phyloP scores from a whole-genome alignment of 805 yeast genomes.

The Candida insectalens region DNA sequence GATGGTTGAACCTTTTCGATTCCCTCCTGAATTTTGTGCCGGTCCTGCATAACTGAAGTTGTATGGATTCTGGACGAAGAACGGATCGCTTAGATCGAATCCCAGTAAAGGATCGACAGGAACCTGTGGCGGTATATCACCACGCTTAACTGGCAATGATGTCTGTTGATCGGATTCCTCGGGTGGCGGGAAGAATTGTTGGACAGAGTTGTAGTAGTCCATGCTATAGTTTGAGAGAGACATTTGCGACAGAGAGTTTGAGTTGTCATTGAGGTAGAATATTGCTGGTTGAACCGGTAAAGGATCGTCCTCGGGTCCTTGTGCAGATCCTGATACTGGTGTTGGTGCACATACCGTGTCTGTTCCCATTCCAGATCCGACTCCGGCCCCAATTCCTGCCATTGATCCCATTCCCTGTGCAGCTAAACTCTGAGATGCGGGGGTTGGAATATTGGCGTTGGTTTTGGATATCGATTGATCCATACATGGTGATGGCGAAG shows the following conservation, averaged over 20 bases:
- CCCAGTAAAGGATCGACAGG: slow-evolving; percentile 25
- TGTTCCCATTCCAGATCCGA: background rate
- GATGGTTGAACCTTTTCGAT: no score
- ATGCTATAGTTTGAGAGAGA: slow-evolving; percentile 9
- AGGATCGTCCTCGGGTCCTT: no score
- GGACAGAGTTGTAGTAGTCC: slow-evolving; percentile 15
- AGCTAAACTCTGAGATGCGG: no score
- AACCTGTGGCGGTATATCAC: background rate
- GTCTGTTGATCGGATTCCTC: background rate
- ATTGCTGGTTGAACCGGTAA: background rate
- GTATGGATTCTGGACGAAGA: slow-evolving; percentile 41
- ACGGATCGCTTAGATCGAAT: slow-evolving; percentile 37
- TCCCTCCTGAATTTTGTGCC: no score
- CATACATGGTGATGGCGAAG: background rate
- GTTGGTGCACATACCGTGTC: no score
- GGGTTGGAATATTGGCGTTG: background rate
- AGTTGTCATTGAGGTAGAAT: background rate
- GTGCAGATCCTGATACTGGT: background rate
- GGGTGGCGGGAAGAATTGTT: slow-evolving; percentile 14
- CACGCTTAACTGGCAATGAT: slow-evolving; percentile 4
- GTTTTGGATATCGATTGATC: background rate
- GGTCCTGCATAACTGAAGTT: slow-evolving; percentile 29
- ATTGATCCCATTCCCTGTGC: no score
- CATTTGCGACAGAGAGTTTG: slow-evolving; percentile 7
- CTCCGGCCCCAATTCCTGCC: background rate